Evolutionary conservation across 805 yeast genomes (phyloP), one percentile per base, ranked within the genome.

Genomic region (Huiozyma sinensis): DNA sequence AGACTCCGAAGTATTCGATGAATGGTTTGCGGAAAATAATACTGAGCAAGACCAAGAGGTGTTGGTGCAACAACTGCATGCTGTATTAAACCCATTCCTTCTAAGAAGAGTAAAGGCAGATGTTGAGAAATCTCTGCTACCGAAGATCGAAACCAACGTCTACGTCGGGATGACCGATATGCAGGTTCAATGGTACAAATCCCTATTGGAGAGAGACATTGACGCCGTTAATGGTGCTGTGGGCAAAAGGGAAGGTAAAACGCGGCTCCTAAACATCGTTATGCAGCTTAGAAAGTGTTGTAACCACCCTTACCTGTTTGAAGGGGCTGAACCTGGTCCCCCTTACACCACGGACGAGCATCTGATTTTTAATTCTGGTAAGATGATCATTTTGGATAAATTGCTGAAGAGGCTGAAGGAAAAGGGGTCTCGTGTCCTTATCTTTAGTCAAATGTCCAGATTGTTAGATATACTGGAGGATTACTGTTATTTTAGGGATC

Each of bases 311-410:
- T 90, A 90, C 63, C 66, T 90, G 42, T 90, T 90, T 56, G 97
- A 90, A 61, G 97, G 97, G 10, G 97, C 97, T 1, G 97, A 89
- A 63, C 97, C 97, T 0, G 97, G 97, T 6, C 97, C 97, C 1
- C 97, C 97, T 0, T 90, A 72, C 58, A 89, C 97, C 1, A 89
- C 94, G 1, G 97, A 88, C 63, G 96, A 89, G 61, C 97, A 90
- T 64, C 71, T 89, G 49, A 81, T 89, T n/a, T 79, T 55, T 67
- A 89, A 89, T 60, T 74, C 95, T 6, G 95, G 95, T 29, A 89
- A 89, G 60, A 83, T 89, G 89, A 72, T 84, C 43, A 84, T 90
- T 33, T 66, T 89, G 45, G 97, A 89, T 59, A 86, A 86, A 56
- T 68, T 89, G 58, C 66, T 89, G 53, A 79, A 77, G 51, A 81